Percentiles rank a stretch among this genome's conserved stretches.
These are phyloP conservation scores for Danielozyma ontarioensis DNA, from an alignment of 805 yeast genomes.

Conservation along the genomic window DNA sequence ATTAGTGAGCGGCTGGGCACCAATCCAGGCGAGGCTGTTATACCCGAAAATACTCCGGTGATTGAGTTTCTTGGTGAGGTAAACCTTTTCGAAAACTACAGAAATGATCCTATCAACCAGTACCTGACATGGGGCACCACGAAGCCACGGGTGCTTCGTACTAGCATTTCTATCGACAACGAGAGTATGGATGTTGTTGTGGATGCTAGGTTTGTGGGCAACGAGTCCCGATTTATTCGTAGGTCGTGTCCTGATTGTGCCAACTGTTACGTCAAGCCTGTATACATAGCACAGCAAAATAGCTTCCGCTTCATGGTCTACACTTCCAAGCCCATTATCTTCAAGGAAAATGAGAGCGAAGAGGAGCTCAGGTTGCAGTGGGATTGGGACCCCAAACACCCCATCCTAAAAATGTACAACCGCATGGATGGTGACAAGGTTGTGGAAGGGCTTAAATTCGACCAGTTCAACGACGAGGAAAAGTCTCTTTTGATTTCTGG, in stretches of 20 bases:
- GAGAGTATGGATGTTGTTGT: constrained; percentile 55
- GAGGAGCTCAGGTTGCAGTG: constrained; percentile 75
- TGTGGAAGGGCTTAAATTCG: constrained; percentile 42
- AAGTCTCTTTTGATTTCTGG: constrained; percentile 55
- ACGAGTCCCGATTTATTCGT: constrained; percentile 67
- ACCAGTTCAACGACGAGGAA: constrained; percentile 47
- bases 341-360: constrained; percentile 22
- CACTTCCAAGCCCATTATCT: constrained; percentile 48
- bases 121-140: constrained; percentile 71
- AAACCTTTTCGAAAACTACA: constrained; percentile 59
- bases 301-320: constrained; percentile 48
- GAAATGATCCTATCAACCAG: constrained; percentile 65
- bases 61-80: constrained; percentile 71
- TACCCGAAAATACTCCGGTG: constrained; percentile 47
- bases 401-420: constrained; percentile 53
- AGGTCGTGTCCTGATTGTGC: constrained; percentile 61
- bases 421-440: constrained; percentile 9
- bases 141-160: constrained; percentile 33
- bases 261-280: constrained; percentile 60
- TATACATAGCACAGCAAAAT: constrained; percentile 35
- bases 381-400: constrained; percentile 85
- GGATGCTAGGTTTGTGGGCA: constrained; percentile 79
- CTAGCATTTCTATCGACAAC: constrained; percentile 6
- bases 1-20: constrained; percentile 17
- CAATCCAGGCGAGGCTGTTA: constrained; percentile 6